phyloP scores from a whole-genome alignment of 805 yeast genomes.

The Candida sphagnicola region DNA sequence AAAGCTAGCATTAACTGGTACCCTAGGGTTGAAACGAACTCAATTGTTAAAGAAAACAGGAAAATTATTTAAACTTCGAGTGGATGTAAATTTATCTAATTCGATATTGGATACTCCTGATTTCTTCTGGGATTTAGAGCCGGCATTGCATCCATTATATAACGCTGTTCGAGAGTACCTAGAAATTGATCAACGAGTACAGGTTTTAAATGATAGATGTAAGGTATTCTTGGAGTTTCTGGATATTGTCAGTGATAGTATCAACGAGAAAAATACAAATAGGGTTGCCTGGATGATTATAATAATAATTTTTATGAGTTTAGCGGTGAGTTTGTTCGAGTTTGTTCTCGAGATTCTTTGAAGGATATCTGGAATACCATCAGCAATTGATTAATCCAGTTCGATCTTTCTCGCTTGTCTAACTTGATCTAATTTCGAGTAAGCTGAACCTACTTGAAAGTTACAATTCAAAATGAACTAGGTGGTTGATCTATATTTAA shows the following conservation, averaged over 20 bases:
- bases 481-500: no score
- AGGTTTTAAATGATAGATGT: conserved; percentile 89
- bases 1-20: conserved; percentile 84
- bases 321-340: conserved; percentile 73
- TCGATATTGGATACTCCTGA: conserved; percentile 93
- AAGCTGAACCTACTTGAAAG: no score
- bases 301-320: conserved; percentile 71
- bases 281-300: conserved; percentile 89
- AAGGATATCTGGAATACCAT: background rate
- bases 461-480: no score
- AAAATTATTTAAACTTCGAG: conserved; percentile 80
- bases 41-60: conserved; percentile 88
- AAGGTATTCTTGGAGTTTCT: conserved; percentile 90
- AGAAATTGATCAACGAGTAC: conserved; percentile 93
- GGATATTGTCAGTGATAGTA: conserved; percentile 88
- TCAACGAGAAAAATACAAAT: conserved; percentile 89
- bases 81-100: conserved; percentile 88
- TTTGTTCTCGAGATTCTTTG: conserved; percentile 47
- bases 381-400: no score
- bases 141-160: conserved; percentile 90
- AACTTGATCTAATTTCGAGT: no score
- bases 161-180: conserved; percentile 85
- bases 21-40: conserved; percentile 76
- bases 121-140: conserved; percentile 93
- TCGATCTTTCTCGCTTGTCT: no score